Evolutionary conservation across 176 grass and related monocot genomes (phyloP), one percentile per base, ranked within the genome.

Genomic region (Musa itinerans): DNA sequence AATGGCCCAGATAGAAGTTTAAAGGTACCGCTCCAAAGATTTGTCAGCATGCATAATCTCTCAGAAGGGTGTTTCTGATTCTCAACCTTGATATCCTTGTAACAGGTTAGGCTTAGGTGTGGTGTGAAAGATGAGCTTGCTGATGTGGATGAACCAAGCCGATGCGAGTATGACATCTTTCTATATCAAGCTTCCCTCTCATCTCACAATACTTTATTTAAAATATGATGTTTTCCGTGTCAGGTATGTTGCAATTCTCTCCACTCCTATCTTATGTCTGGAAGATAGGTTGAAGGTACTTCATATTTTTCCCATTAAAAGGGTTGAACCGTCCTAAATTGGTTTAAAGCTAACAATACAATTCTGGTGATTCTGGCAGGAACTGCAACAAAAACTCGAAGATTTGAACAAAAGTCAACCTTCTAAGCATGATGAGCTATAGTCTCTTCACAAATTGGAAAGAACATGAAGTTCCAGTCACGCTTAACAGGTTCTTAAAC

Each of bases 1-100:
- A 99, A 94, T 80, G 95, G 95, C 50, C 95, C 95, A 17, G 81
- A 99, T 75, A 72, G 95, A 89, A 94, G 95, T 79, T 55, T 99
- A 10, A 99, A 89, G 88, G 88, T 99, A 83, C 27, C 65, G 12
- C 9, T 73, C 77, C 55, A 77, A 43, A 54, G 1, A 20, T 53
- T 25, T 20, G 9, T 7, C 19, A 49, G 29, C n/a, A 52, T 53
- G 8, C 23, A 24, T 80, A 43, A 7, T 7, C 54, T 53, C 11
- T 64, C 14, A 20, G 3, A 51, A 50, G 34, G 68, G 49, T 12
- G 2, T n/a, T 64, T 3, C 1, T 59, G 17, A 54, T 4, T 73
- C 27, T 80, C 10, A 73, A 53, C 11, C 7, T 27, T 80, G 48
- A 72, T 53, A 16, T 68, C 81, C 8, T 66, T 24, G 12, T 50